Evolutionary conservation across 2,329 filamentous ascomycete genomes (phyloP), one percentile per base, ranked within the genome.

Genomic region (Macrophomina phaseolina): DNA sequence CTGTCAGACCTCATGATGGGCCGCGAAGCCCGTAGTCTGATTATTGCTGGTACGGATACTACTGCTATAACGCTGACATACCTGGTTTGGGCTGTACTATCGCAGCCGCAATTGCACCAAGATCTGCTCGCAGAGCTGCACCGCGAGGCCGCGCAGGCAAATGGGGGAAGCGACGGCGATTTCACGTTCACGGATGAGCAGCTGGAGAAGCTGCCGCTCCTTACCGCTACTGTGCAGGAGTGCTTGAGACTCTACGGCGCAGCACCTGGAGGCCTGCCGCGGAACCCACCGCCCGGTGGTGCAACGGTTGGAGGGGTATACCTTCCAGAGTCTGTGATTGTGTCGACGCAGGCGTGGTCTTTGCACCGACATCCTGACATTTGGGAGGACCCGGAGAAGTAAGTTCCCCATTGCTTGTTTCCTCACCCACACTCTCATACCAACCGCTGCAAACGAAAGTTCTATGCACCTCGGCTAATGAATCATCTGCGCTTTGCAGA

Each of bases 141-240:
- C 3, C 23, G 23, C 23, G 23, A 23, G 23, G 23, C 23, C 23
- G 23, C 23, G 23, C 72, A 72, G 49, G 56, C 55, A 0, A 67
- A 69, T 4, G 7, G 74, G 3, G 67, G 60, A 4, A 68, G 71
- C 1, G 67, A 69, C 4, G 23, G 23, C 23, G 23, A 23, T 23
- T 23, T 23, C 23, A 23, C 1, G 23, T 69, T 74, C 48, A 68
- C 40, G 0, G 67, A 71, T 49, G 68, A 70, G 45, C 72, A 78
- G 16, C 69, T 80, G 0, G 74, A 75, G 8, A 64, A 62, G 3
- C 69, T 77, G 1, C 74, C 77, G 1, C 6, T 77, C 1, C 67
- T 80, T 9, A 76, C 79, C 65, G 74, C 74, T 5, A 74, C 79
- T 2, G 76, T 81, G 40, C 71, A 78, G 30, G 80, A 81, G 63